Base-by-base conservation (phyloP, 306 rosid genomes). In the Pterocarpus macrocarpus region DNA sequence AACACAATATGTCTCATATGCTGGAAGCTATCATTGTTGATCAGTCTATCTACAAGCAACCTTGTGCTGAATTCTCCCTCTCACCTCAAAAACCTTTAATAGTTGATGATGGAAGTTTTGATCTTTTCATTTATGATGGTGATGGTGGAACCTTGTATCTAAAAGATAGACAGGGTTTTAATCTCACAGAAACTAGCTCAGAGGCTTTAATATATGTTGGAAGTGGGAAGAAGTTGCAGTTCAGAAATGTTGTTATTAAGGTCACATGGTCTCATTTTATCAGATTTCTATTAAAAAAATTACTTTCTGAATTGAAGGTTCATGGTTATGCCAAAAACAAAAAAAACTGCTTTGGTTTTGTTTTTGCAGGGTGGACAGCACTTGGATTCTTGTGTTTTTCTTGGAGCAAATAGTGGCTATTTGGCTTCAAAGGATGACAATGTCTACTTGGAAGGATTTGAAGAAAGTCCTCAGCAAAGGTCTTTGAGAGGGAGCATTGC, bases 361-460 rank as follows among this genome's bases (percentile, higher is more conserved):
- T 65, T 71, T 50, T 62, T 85, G 83, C 80, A 95, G 99, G 90
- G 87, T 45, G 99, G 99, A 43, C 81, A 70, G 12, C 78, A 83
- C 76, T 80, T 95, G 88, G 99, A 95, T 89, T 93, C 99, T 79
- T 95, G 97, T 88, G 69, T 95, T 78, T 91, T 79, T 75, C 91
- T 95, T 82, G 98, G 96, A 86, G 86, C 92, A 82, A 88, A 89
- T 81, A 93, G 99, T 84, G 89, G 98, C 75, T 95, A 95, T 88
- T 93, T 96, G 64, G 98, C 85, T 68, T 82, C 65, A 30, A 69
- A 79, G 78, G 93, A 86, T 69, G 99, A 95, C 73, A 78, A 81
- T 38, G 98, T 93, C 77, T 85, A 77, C 89, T 76, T 93, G 81
- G 93, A 87, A 81, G 85, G 52, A 77, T 84, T 81, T 41, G 75